Base-by-base conservation (phyloP, 2,329 filamentous ascomycete species). In the Xylaria sp. region DNA sequence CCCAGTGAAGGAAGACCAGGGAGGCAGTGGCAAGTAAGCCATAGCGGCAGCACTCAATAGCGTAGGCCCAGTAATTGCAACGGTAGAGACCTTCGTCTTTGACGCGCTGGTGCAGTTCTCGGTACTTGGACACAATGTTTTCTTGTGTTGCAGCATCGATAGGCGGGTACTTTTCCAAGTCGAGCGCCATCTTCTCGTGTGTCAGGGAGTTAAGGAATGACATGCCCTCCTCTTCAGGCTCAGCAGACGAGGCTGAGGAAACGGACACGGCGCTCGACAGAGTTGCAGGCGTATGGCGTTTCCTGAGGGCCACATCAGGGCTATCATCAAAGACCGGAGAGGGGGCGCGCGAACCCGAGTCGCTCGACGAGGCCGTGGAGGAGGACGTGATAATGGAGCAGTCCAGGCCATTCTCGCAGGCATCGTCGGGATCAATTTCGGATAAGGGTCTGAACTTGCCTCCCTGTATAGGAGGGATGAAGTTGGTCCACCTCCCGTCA, bases 401-500 rank as follows among this genome's bases (percentile, higher is more conserved):
- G 11, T 89, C 1, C 85, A 85, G 42, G 79, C 80, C 47, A 69
- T 71, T 48, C 73, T 72, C 48, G 72, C 72, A 72, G 53, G 80
- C 79, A 57, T 79, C 80, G 34, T 79, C 80, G 39, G 81, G 78
- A 53, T 82, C 79, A 7, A 80, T 78, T 30, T 81, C 77, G 55
- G 71, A 71, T 17, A 78, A 75, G 24, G 82, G 80, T 72, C 90
- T 87, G 79, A 94, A 97, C 67, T 86, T 85, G 50, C 95, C 95
- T 65, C 94, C 94, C 80, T 98, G 95, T 61, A 98, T 95, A 0
- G 96, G 95, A 4, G 96, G 94, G 6, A 92, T 76, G 77, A 98
- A 97, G 79, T 98, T 98, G 69, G 84, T 83, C 96, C 96, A 99
- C 69, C 83, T 84, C 34, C 93, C 93, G 76, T 96, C 87, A 66